phyloP scores from a whole-genome alignment of 768 basidiomycete species.

The Russula sp. region DNA sequence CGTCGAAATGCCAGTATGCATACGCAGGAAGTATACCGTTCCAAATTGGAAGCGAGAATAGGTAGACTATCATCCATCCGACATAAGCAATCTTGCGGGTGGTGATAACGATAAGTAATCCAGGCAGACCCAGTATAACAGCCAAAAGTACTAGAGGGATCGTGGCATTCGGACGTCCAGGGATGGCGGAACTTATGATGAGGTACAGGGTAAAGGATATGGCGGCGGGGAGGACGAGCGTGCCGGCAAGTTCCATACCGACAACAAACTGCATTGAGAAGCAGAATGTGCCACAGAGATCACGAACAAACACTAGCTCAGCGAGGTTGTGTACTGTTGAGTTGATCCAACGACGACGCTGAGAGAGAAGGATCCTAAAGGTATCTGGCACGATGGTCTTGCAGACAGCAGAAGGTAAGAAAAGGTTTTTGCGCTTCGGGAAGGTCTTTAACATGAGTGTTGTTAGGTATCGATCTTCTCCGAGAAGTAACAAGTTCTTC shows the following conservation, averaged over 20 bases:
- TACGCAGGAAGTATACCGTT: constrained; percentile 94
- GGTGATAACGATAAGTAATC: constrained; percentile 92
- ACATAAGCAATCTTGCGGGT: constrained; percentile 90
- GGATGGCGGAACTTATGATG: constrained; percentile 81
- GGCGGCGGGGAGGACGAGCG: constrained; percentile 92
- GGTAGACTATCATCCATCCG: constrained; percentile 96
- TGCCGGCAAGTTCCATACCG: constrained; percentile 96
- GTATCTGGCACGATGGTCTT: constrained; percentile 98
- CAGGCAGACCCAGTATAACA: constrained; percentile 93
- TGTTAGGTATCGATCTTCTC: constrained; percentile 98
- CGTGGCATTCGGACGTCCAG: constrained; percentile 66
- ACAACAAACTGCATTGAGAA: constrained; percentile 99
- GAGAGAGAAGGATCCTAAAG: constrained; percentile 87
- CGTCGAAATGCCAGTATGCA: constrained; percentile 99
- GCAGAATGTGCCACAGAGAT: constrained; percentile 99
- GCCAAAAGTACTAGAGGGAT: constrained; percentile 90
- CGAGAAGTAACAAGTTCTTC: constrained; percentile 94
- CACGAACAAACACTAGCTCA: constrained; percentile 90
- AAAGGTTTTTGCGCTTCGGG: constrained; percentile 98
- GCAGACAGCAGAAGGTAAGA: constrained; percentile 98
- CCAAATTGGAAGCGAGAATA: constrained; percentile 92
- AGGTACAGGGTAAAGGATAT: constrained; percentile 96
- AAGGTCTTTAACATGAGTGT: constrained; percentile 98
- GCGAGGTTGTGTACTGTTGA: constrained; percentile 96
- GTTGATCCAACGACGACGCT: constrained; percentile 99